phyloP scores from a whole-genome alignment of 257 asterid species.

The Forsythia suspensa region DNA sequence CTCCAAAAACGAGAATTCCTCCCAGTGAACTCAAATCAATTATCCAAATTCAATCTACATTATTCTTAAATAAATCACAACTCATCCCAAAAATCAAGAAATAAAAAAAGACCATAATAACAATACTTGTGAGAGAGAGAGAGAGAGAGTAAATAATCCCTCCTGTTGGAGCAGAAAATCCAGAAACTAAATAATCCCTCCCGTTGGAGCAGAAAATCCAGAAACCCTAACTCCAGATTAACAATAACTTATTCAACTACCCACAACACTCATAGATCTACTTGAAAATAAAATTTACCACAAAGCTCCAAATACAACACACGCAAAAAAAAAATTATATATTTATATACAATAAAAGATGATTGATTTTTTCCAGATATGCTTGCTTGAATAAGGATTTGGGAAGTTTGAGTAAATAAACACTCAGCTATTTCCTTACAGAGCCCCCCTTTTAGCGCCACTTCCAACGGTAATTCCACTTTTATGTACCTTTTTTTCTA shows the following conservation, averaged over 20 bases:
- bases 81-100: constrained; percentile 1
- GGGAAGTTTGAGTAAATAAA: not conserved
- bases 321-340: no score
- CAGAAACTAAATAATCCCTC: not conserved
- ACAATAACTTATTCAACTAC: constrained; percentile 2
- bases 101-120: not conserved
- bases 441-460: constrained; percentile 30
- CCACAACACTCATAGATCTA: constrained; percentile 24
- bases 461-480: constrained; percentile 19
- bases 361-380: no score
- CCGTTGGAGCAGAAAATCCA: constrained; percentile 8
- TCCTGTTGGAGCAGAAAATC: constrained; percentile 4
- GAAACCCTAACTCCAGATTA: constrained; percentile 28
- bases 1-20: constrained; percentile 15
- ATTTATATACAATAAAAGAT: no score
- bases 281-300: constrained; percentile 9
- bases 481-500: not conserved
- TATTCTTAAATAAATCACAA: constrained; percentile 1
- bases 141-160: not conserved
- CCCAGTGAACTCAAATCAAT: constrained; percentile 10
- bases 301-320: no score
- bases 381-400: no score
- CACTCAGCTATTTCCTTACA: not conserved
- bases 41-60: constrained; percentile 27
- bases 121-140: constrained; percentile 33